Conservation (phyloP, 768 basidiomycete genomes). For the Antrodiella citrinella region DNA sequence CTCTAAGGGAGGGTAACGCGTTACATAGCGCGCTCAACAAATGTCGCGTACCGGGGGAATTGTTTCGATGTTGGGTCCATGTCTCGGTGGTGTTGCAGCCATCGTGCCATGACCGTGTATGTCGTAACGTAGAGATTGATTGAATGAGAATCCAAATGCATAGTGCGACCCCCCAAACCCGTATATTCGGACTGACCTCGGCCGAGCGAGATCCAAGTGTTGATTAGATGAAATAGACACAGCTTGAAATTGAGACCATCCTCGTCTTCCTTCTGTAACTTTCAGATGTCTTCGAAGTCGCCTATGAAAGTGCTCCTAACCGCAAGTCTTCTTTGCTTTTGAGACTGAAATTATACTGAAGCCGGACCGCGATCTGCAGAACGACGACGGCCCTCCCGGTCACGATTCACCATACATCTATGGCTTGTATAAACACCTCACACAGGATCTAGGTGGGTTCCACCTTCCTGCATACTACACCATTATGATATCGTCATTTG, state of each 20-base stretch:
- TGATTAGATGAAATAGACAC: too few relatives aligned
- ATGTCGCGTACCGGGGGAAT: too few relatives aligned
- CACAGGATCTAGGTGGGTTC: slow-evolving; percentile 48
- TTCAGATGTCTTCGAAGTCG: not conserved
- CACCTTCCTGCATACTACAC: too few relatives aligned
- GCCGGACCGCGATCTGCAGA: slow-evolving; percentile 31
- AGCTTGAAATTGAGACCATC: too few relatives aligned
- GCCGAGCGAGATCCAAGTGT: not conserved
- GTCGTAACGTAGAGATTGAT: too few relatives aligned
- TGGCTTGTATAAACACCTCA: slow-evolving; percentile 58
- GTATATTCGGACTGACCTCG: not conserved
- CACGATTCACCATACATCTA: slow-evolving; percentile 69
- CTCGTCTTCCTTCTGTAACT: not conserved
- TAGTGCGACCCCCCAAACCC: not conserved
- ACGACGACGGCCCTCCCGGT: slow-evolving; percentile 80
- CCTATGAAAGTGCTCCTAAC: slow-evolving; percentile 33
- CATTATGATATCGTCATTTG: too few relatives aligned
- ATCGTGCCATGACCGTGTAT: too few relatives aligned
- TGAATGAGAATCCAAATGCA: not conserved
- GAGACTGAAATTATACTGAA: slow-evolving; percentile 1
- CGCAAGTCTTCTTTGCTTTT: slow-evolving; percentile 23
- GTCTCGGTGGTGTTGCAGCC: too few relatives aligned
- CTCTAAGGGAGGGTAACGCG: too few relatives aligned
- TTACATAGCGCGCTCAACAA: too few relatives aligned
- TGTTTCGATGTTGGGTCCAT: too few relatives aligned